phyloP scores from a whole-genome alignment of 202 grass and related monocot species.

The Bolboschoenoplectus hybrid region DNA sequence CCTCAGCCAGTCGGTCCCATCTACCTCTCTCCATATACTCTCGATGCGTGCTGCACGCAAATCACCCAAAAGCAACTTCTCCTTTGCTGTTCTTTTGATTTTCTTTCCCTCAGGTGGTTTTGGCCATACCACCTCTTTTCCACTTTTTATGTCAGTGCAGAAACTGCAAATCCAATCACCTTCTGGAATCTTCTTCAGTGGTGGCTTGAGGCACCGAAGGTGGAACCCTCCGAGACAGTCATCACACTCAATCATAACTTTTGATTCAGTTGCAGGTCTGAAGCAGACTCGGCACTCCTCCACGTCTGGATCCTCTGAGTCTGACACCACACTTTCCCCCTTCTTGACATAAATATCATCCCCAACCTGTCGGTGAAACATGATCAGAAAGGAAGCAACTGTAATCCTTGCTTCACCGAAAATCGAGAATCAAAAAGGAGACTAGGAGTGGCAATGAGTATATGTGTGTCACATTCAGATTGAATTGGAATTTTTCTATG shows the following conservation, averaged over 20 bases:
- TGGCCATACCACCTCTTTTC: constrained; percentile 55
- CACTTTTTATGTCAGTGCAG: constrained; percentile 59
- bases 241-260: constrained; percentile 90
- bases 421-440: background rate
- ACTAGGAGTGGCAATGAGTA: background rate
- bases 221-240: constrained; percentile 89
- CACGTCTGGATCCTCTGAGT: constrained; percentile 58
- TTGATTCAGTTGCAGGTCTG: constrained; percentile 43
- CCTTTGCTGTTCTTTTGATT: constrained; percentile 64
- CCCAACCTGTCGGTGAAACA: constrained; percentile 42
- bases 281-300: constrained; percentile 87
- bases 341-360: constrained; percentile 95
- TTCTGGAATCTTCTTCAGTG: constrained; percentile 72
- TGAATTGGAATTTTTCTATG: background rate
- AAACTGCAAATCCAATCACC: constrained; percentile 83
- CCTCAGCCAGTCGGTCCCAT: constrained; percentile 70
- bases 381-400: background rate
- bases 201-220: constrained; percentile 73
- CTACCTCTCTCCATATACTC: constrained; percentile 75
- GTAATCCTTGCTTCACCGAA: background rate
- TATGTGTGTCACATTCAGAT: background rate
- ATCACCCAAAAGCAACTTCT: constrained; percentile 84
- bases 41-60: constrained; percentile 80
- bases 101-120: constrained; percentile 60
- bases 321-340: constrained; percentile 60